Base-by-base conservation (phyloP, 176 grass and related monocot species). In the Lolium rigidum region DNA sequence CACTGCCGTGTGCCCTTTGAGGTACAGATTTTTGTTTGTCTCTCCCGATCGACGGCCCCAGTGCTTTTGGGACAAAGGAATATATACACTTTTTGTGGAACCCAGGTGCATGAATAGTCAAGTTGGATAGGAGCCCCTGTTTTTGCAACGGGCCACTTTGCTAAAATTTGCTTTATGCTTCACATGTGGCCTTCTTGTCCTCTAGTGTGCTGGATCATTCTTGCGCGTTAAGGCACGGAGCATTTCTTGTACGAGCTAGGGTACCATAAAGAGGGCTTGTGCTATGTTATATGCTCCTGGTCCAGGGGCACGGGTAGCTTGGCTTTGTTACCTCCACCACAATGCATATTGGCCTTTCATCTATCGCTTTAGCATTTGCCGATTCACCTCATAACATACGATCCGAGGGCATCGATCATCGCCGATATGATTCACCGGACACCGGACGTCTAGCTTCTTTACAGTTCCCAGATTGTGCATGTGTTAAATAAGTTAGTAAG, bases 291-390 rank as follows among this genome's bases (percentile, higher is more conserved):
- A 60, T 88, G 80, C 80, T 83, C 74, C 86, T 83, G 63, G 86
- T 71, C 86, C 86, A 83, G 74, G 71, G 80, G 86, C 74, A 88
- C 47, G 63, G 63, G 73, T 37, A 50, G 80, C 26, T 56, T 77
- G 73, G 39, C 39, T 41, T 41, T 41, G 39, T 6, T 41, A 41
- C 39, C 39, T 6, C 39, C 39, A 41, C 5, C 39, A 41, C 39
- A 63, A 11, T 71, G 58, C 15, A 41, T 57, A 48, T 15, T 10
- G 18, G 12, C 56, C n/a, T 6, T 44, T 68, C 31, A 69, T 69
- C 66, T 3, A 4, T 41, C 39, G 39, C 57, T 46, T 25, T 74
- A 41, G 26, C 4, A 26, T 39, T 14, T 43, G 54, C 75, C 75
- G 54, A 59, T 4, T 59, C 76, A 78, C 37, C n/a, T 11, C 11